phyloP scores from a whole-genome alignment of 2,329 filamentous ascomycete genomes.

The Colletotrichum coccodes region DNA sequence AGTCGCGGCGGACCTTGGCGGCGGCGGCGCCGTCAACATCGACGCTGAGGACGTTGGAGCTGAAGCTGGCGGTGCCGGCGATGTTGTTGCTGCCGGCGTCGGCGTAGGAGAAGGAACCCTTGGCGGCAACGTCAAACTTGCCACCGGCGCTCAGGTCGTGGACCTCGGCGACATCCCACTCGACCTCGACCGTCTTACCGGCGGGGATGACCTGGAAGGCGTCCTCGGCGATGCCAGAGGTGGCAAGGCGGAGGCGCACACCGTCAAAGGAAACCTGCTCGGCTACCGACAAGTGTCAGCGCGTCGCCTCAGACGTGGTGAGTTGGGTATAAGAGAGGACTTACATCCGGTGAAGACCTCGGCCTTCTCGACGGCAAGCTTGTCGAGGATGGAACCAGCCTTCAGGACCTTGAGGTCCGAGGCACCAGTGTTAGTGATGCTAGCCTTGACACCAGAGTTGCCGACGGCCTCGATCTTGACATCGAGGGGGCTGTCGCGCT shows the following conservation, averaged over 20 bases:
- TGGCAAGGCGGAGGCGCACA: slow-evolving; percentile 60
- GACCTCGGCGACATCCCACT: slow-evolving; percentile 65
- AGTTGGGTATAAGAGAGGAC: slow-evolving; percentile 35
- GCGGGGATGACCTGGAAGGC: slow-evolving; percentile 61
- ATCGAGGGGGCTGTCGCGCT: slow-evolving; percentile 53
- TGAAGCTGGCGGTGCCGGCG: slow-evolving; percentile 64
- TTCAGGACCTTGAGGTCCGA: slow-evolving; percentile 61
- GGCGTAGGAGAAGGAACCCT: slow-evolving; percentile 67
- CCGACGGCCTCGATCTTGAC: slow-evolving; percentile 58
- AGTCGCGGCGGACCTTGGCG: slow-evolving; percentile 57
- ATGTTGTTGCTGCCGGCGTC: slow-evolving; percentile 61
- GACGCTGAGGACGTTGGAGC: slow-evolving; percentile 68
- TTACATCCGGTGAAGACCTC: slow-evolving; percentile 58
- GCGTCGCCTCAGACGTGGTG: background rate
- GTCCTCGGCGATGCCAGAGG: slow-evolving; percentile 53
- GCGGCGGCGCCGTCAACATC: slow-evolving; percentile 67
- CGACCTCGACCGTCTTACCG: slow-evolving; percentile 60
- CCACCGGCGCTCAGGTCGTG: slow-evolving; percentile 64
- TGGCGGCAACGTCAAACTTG: slow-evolving; percentile 64
- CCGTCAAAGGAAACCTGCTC: slow-evolving; percentile 61
- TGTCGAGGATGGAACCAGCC: slow-evolving; percentile 63
- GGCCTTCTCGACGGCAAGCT: slow-evolving; percentile 63
- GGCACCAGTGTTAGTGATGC: slow-evolving; percentile 63
- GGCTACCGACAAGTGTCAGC: slow-evolving; percentile 40
- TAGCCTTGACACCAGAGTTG: slow-evolving; percentile 64